Base-by-base conservation (phyloP, 225 moss, liverwort and hornwort genomes). In the Marchantia polymorpha region DNA sequence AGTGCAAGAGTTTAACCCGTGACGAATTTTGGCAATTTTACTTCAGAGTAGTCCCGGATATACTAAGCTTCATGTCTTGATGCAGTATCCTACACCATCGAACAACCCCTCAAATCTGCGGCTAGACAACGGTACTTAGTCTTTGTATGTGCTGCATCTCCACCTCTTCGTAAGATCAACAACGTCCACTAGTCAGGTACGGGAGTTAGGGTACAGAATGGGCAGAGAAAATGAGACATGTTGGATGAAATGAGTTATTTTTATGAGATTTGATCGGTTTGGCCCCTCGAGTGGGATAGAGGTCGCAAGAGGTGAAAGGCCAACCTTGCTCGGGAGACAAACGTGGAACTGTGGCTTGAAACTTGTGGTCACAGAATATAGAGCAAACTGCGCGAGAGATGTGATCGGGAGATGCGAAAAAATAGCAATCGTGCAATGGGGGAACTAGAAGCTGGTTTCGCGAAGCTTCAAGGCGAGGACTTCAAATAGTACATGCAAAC, bases 401-500 rank as follows among this genome's bases (percentile, higher is more conserved):
- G 17, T 39, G 46, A 17, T 77, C 49, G 64, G 11, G 50, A 49
- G 46, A 64, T 15, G 58, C 6, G 39, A 30, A 48, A 50, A 2
- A 14, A 64, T 22, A 48, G 22, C n/a, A n/a, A n/a, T 25, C 48
- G n/a, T 31, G 8, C 78, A 11, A 96, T 96, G 92, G 94, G 89
- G 74, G 93, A 94, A 59, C 81, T 93, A 81, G 97, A 94, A 82
- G 94, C 94, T 16, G 97, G 97, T 64, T 99, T 99, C 76, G 97
- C 97, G 31, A 99, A 99, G 90, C 84, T 99, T 76, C 97, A 99
- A 77, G 97, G 97, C 15, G 97, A 99, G 90, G 97, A 99, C 85
- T 99, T 99, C 31, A 94, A 99, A 83, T 99, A 94, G 58, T 99
- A 99, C 61, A 99, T 99, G 97, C 97, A 99, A 77, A 93, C 97